Percentiles rank a stretch among this genome's conserved stretches.
Evolutionary conservation across 2,329 filamentous ascomycete species (phyloP).

Genomic region (Pyrenochaeta sp.): DNA sequence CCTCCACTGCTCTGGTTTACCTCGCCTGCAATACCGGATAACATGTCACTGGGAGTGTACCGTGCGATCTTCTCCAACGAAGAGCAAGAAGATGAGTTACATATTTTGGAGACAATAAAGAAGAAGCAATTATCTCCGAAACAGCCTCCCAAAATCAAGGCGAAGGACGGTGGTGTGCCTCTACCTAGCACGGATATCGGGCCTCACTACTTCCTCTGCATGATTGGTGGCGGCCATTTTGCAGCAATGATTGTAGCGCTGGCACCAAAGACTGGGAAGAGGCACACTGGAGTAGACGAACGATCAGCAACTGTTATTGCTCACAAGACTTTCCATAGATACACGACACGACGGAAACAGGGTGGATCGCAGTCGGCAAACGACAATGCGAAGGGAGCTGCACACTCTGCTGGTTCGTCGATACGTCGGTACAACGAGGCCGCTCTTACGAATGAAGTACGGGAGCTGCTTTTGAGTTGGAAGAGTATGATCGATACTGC

Average conservation of each 20-base stretch:
- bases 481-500: conserved; percentile 83
- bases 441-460: conserved; percentile 87
- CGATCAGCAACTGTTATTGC: conserved; percentile 87
- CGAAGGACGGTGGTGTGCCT: conserved; percentile 66
- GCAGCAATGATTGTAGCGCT: conserved; percentile 95
- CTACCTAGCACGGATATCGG: conserved; percentile 68
- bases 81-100: conserved; percentile 71
- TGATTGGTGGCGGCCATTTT: conserved; percentile 98
- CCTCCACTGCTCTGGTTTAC: conserved; percentile 86
- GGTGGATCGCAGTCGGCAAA: conserved; percentile 94
- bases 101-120: conserved; percentile 73
- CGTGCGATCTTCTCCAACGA: conserved; percentile 77
- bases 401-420: conserved; percentile 90
- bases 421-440: conserved; percentile 94
- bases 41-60: conserved; percentile 86
- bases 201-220: conserved; percentile 93
- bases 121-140: conserved; percentile 79
- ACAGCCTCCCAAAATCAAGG: conserved; percentile 55
- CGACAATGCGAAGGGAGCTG: conserved; percentile 91
- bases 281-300: conserved; percentile 74
- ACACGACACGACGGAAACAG: conserved; percentile 95
- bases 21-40: conserved; percentile 76
- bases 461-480: conserved; percentile 83
- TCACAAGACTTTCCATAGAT: conserved; percentile 97
- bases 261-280: conserved; percentile 78